Percentiles rank a stretch among this genome's conserved stretches.
Conservation (phyloP, 306 rosid species). For the Begonia masoniana region DNA sequence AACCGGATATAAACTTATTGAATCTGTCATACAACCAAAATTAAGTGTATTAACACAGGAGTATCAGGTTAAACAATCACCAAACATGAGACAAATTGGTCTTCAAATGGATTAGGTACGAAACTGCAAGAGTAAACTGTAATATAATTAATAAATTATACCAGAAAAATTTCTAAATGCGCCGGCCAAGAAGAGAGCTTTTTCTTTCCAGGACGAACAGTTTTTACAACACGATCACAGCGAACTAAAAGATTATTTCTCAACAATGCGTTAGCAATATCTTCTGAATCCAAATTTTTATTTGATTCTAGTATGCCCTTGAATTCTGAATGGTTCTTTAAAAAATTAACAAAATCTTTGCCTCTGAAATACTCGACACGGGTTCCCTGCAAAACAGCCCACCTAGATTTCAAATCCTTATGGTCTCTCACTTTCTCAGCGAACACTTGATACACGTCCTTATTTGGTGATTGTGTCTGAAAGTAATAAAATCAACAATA, state of each 20-base stretch:
- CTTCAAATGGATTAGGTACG: no score
- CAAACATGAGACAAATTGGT: no score
- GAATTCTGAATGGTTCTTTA: slow-evolving; percentile 69
- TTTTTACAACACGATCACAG: slow-evolving; percentile 93
- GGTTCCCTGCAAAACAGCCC: slow-evolving; percentile 96
- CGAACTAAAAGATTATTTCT: slow-evolving; percentile 75
- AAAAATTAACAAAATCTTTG: slow-evolving; percentile 72
- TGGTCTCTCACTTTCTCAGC: slow-evolving; percentile 96
- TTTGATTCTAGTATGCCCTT: slow-evolving; percentile 73
- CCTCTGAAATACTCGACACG: slow-evolving; percentile 95
- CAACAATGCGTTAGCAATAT: slow-evolving; percentile 55
- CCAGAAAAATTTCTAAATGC: slow-evolving; percentile 81
- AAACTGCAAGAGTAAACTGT: no score
- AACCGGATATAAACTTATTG: no score
- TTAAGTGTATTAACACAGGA: no score
- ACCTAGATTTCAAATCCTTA: slow-evolving; percentile 77
- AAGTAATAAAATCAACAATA: not conserved
- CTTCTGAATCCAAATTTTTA: slow-evolving; percentile 65
- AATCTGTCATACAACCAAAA: no score
- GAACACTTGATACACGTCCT: slow-evolving; percentile 76
- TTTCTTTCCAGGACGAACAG: slow-evolving; percentile 92
- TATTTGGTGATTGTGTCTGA: slow-evolving; percentile 71
- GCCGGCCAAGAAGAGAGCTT: slow-evolving; percentile 98
- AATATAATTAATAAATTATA: slow-evolving; percentile 12
- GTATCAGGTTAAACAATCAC: no score